phyloP scores from a whole-genome alignment of 108 stramenopile genomes.

The Aurantiochytrium sp. region DNA sequence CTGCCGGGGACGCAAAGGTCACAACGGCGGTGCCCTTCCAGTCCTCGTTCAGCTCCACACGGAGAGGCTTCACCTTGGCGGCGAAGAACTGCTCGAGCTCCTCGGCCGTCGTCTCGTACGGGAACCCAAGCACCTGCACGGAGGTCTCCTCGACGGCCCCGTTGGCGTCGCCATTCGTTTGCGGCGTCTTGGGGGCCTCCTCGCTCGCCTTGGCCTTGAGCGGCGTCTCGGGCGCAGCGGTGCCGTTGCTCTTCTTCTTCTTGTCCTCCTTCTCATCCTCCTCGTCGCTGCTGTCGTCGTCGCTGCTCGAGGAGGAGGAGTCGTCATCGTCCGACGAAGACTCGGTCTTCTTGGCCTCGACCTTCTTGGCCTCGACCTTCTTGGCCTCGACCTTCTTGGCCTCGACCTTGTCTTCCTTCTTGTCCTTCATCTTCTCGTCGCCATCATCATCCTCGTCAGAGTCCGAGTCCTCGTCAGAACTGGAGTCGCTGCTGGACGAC shows the following conservation, averaged over 20 bases:
- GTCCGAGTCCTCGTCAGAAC: conserved; percentile 46
- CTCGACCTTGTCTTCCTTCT: conserved; percentile 32
- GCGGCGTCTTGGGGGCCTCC: not conserved
- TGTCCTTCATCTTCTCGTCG: conserved; percentile 45
- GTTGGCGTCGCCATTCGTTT: not conserved
- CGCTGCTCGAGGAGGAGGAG: no score
- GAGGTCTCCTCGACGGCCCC: conserved; percentile 49
- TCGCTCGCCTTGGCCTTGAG: not conserved
- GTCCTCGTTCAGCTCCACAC: conserved; percentile 76
- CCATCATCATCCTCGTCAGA: conserved; percentile 52
- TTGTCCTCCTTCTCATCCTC: not conserved
- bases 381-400: conserved; percentile 70
- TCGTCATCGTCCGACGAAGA: not conserved
- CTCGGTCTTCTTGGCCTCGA: not conserved
- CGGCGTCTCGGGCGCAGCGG: not conserved
- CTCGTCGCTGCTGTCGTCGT: not conserved
- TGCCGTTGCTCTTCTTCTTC: not conserved
- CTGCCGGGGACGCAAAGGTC: conserved; percentile 60
- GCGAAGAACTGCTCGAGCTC: conserved; percentile 83
- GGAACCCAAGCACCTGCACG: conserved; percentile 78
- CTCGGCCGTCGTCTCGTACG: conserved; percentile 82
- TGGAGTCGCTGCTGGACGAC: conserved; percentile 24
- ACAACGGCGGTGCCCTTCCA: conserved; percentile 80
- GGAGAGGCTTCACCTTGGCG: conserved; percentile 67
- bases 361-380: not conserved